Evolutionary conservation across 164 flowering plant species (phyloP), one percentile per base, ranked within the genome.

Genomic region (Magnolia officinalis): DNA sequence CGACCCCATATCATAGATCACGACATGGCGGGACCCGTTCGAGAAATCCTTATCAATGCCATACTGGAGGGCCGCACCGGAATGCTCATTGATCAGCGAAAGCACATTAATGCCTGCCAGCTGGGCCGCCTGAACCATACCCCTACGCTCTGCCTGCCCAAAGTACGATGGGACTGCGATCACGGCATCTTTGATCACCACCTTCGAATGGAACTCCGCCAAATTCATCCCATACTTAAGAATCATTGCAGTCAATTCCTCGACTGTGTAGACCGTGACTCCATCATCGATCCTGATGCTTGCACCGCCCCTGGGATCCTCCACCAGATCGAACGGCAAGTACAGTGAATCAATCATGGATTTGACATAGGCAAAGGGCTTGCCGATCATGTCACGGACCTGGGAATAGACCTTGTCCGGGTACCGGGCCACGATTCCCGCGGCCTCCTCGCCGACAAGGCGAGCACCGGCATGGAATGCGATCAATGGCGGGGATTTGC

Each of bases 31-130:
- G 13, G 98, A 91, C 77, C 82, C 96, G 79, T 96, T 93, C 2
- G 92, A 87, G 72, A 96, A 96, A 85, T 94, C 93, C 86, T 94
- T 96, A 83, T 93, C 98, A 79, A 96, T 96, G 74, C 99, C 98
- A 81, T 96, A 96, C 86, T 96, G 99, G 59, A 96, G 82, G 1
- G 99, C 99, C 0, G 97, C 99, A 1, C 97, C 98, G 0, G 96
- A 89, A 74, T 94, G 95, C 86, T 96, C 99, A 83, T 94, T 93
- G 8, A 91, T 79, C 79, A 96, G 85, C 1, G 96, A 81, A 65
- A 94, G 82, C 70, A 90, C 98, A 84, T 96, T 96, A 65, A 94
- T 79, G 49, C 97, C 96, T 0, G 94, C 97, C 80, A 96, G 78
- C 74, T 92, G 85, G 2, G 99, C 98, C 7, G 97, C 98, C 80